Evolutionary conservation across 1,284 basidiomycete species (phyloP), one percentile per base, ranked within the genome.

Genomic region (Macrocybe sp.): DNA sequence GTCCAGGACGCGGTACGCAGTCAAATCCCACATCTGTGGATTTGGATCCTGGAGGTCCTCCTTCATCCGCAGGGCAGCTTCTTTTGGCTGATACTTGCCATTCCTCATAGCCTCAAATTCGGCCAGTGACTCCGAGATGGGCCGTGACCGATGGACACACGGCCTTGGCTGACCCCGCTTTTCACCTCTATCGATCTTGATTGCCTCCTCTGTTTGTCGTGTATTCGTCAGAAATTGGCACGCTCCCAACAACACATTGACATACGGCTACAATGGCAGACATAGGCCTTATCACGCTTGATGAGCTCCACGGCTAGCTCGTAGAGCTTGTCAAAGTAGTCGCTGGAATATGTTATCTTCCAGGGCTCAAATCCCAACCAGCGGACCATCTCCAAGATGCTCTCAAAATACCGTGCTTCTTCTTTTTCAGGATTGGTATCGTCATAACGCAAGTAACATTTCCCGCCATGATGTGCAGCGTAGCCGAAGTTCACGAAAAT

Each of bases 21-120:
- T 92, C 49, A 97, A 69, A 69, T 99, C 97, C 97, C 97, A 99
- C 96, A 99, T 98, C 70, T 96, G 94, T 22, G 97, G 96, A 68
- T 99, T 99, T 8, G 90, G 89, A 52, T 92, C 90, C 45, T 83
- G 77, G 35, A 99, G 71, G 64, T 99, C 92, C 73, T 96, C 92
- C 73, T 99, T 99, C 97, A 99, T 99, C 41, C 97, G 83, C 45
- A 99, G 70, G 55, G 89, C 92, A 12, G 90, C 94, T 66, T 94
- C 85, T 58, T 94, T 93, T 38, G 94, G 92, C 47, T 82, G 75
- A 69, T 96, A 98, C 57, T 85, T 77, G 11, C 97, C 97, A 51
- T 85, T 76, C 69, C 86, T 92, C 97, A 99, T 99, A 52, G 79
- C 83, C 68, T 91, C 82, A 61, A 99, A 98, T 63, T 97, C 94